Evolutionary conservation across 83 land plant genomes (phyloP).

Genomic region (Thuja plicata): DNA sequence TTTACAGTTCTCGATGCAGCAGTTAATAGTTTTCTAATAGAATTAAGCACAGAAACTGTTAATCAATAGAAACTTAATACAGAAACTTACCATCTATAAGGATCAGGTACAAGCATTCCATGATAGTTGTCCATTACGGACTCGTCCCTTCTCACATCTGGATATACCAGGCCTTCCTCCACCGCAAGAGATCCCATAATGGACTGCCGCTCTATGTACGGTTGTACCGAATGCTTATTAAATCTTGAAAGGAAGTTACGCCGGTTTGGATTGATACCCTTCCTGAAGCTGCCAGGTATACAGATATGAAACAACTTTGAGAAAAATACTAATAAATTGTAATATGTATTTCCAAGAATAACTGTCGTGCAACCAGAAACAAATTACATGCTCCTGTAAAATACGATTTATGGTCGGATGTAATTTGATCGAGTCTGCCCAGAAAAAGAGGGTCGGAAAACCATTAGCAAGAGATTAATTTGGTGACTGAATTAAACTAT

Average conservation of each 20-base stretch:
- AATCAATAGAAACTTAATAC: neutral
- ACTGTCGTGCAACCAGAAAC: neutral
- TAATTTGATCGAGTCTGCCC: no score
- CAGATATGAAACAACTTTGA: neutral
- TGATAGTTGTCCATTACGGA: conserved; percentile 84
- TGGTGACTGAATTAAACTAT: no score
- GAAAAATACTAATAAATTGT: neutral
- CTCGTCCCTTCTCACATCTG: conserved; percentile 73
- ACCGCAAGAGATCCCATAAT: conserved; percentile 76
- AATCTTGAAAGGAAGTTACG: neutral
- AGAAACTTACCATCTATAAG: conserved; percentile 80
- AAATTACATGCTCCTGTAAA: neutral
- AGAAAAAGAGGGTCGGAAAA: no score
- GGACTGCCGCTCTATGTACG: neutral
- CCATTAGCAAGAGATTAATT: no score
- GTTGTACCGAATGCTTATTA: neutral
- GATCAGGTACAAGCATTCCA: conserved; percentile 71
- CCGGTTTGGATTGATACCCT: neutral
- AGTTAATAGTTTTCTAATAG: neutral
- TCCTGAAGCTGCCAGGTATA: neutral
- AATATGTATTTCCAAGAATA: neutral
- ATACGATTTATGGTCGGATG: neutral
- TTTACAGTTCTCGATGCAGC: neutral
- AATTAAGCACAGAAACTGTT: conserved; percentile 4
- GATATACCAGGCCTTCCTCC: conserved; percentile 44